Evolutionary conservation across 371 early-diverging fungal genomes (phyloP).

Genomic region (Mortierella sp.): DNA sequence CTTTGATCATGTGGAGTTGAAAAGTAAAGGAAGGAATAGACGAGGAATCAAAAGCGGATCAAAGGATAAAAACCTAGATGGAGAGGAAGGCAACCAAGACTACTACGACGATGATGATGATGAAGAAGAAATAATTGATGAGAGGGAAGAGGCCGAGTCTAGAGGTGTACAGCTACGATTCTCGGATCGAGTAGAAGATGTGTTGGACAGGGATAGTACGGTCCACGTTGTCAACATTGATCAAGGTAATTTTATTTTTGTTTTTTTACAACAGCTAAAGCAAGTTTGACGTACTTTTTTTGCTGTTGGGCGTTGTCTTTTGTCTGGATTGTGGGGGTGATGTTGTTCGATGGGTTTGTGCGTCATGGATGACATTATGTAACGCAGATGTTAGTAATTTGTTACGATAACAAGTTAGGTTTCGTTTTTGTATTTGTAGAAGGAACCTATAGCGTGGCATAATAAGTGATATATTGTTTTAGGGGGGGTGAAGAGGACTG

Average conservation of each 20-base stretch:
- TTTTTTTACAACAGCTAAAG: neutral
- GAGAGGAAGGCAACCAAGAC: neutral
- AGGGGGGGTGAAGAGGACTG: no score
- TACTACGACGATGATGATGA: constrained; percentile 1
- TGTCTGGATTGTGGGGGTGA: no score
- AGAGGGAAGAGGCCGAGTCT: constrained; percentile 41
- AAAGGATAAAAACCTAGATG: neutral
- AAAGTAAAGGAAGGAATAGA: neutral
- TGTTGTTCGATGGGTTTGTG: no score
- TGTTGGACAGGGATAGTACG: constrained; percentile 45
- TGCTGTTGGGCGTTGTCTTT: no score
- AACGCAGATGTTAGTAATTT: no score
- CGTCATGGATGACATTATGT: no score
- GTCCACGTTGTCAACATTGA: constrained; percentile 55
- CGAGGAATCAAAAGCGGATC: neutral
- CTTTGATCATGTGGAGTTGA: constrained; percentile 44
- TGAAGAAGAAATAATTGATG: constrained; percentile 14
- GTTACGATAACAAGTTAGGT: no score
- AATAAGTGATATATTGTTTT: no score
- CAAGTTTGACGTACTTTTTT: no score
- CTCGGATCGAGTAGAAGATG: constrained; percentile 45
- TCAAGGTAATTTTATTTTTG: constrained; percentile 37
- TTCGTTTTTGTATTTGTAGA: no score
- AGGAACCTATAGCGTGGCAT: no score
- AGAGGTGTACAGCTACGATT: constrained; percentile 52